These are phyloP conservation scores for Phaffomyces thermotolerans DNA, from an alignment of 805 yeast species.

Conservation along the genomic window DNA sequence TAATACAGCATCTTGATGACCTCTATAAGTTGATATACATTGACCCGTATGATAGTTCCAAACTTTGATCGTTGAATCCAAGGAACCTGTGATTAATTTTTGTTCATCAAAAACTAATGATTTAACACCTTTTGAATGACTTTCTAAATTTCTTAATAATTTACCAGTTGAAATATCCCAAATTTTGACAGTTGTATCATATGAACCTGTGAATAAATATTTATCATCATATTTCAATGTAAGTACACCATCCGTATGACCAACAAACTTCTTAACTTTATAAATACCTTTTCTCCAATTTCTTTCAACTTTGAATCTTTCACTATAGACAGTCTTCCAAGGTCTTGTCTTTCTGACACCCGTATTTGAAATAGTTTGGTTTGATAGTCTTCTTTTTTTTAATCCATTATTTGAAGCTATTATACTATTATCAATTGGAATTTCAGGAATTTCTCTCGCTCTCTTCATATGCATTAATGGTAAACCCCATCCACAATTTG, in stretches of 20 bases:
- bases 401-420: conserved; percentile 8
- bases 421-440: conserved; percentile 6
- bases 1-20: conserved; percentile 81
- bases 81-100: conserved; percentile 85
- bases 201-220: conserved; percentile 82
- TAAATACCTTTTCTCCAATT: conserved; percentile 90
- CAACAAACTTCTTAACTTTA: conserved; percentile 55
- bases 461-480: conserved; percentile 88
- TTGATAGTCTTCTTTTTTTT: conserved; percentile 23
- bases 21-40: conserved; percentile 88
- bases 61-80: conserved; percentile 85
- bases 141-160: conserved; percentile 66
- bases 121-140: conserved; percentile 87
- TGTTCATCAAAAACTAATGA: conserved; percentile 80
- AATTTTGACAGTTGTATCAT: conserved; percentile 83
- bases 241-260: conserved; percentile 85
- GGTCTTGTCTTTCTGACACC: conserved; percentile 53
- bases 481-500: conserved; percentile 98
- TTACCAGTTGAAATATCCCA: conserved; percentile 86
- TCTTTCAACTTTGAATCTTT: conserved; percentile 82
- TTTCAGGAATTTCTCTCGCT: conserved; percentile 40
- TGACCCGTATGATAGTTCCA: conserved; percentile 96
- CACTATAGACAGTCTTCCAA: conserved; percentile 93
- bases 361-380: conserved; percentile 14
- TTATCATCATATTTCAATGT: conserved; percentile 80